A percentile compares a stretch with the other conserved stretches of the same genome.
Conservation (phyloP, 768 basidiomycete genomes). For the Leccinum disarticulatum region DNA sequence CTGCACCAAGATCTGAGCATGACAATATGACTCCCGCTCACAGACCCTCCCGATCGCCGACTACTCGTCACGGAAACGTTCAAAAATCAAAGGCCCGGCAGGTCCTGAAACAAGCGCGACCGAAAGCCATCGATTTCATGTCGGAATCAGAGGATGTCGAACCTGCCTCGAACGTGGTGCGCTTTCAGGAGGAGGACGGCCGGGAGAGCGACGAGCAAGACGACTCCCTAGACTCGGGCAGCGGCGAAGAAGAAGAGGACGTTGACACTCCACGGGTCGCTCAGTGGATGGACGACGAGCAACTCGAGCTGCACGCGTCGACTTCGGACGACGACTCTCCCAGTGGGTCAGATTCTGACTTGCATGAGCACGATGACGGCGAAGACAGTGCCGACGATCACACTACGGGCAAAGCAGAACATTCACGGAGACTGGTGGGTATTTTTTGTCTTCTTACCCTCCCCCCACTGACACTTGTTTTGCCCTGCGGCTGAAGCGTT, state of each 20-base stretch:
- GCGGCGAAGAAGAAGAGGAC: neutral
- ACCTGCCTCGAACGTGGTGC: neutral
- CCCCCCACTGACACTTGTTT: neutral
- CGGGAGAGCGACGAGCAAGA: slow-evolving; percentile 31
- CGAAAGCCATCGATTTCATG: slow-evolving; percentile 19
- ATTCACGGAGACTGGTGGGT: slow-evolving; percentile 21
- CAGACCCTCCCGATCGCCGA: neutral
- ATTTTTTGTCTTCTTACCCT: neutral
- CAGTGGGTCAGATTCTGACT: slow-evolving; percentile 16
- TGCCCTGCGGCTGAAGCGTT: slow-evolving; percentile 17
- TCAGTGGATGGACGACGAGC: slow-evolving; percentile 58
- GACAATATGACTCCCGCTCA: slow-evolving; percentile 10
- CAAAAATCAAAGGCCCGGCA: slow-evolving; percentile 6
- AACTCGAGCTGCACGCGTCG: slow-evolving; percentile 28
- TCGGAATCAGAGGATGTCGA: slow-evolving; percentile 10
- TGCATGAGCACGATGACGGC: slow-evolving; percentile 13
- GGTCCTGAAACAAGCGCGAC: slow-evolving; percentile 11
- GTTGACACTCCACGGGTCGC: slow-evolving; percentile 55
- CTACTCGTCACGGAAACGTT: neutral
- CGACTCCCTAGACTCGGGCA: slow-evolving; percentile 27
- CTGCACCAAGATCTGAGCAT: neutral
- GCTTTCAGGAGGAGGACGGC: slow-evolving; percentile 21
- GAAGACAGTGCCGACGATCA: neutral
- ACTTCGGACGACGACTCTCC: slow-evolving; percentile 1
- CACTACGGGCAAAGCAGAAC: slow-evolving; percentile 1